Conservation (phyloP, 345 rosid species). For the Heritiera fomes region DNA sequence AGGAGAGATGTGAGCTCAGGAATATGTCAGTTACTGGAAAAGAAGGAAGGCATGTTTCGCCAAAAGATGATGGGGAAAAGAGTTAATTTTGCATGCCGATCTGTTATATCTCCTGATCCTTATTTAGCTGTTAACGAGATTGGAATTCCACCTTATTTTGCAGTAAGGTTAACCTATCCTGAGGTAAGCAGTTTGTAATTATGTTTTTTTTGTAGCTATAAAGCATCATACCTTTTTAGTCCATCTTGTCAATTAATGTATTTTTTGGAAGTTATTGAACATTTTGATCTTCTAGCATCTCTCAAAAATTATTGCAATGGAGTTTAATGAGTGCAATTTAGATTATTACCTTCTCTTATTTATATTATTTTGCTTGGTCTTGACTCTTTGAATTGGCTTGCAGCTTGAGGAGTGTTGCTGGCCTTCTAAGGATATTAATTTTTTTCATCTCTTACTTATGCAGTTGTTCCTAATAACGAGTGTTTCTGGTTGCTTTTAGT, state of each 20-base stretch:
- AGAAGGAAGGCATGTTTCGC: conserved; percentile 93
- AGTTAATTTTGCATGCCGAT: conserved; percentile 94
- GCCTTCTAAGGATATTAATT: neutral
- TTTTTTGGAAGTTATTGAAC: neutral
- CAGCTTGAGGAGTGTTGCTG: neutral
- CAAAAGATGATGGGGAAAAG: conserved; percentile 99
- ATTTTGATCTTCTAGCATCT: conserved; percentile 1
- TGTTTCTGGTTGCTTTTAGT: neutral
- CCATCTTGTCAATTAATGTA: neutral
- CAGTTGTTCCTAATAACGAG: neutral
- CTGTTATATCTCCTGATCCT: conserved; percentile 99
- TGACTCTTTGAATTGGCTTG: neutral
- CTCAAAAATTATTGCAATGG: neutral
- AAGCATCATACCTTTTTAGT: neutral
- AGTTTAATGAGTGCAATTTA: conserved; percentile 7
- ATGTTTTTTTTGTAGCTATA: neutral
- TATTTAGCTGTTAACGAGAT: conserved; percentile 95
- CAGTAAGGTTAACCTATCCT: conserved; percentile 82
- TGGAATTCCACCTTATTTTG: conserved; percentile 95
- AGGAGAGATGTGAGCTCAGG: conserved; percentile 65
- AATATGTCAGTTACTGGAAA: conserved; percentile 91
- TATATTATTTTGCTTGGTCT: neutral
- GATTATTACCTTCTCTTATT: neutral
- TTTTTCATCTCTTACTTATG: neutral
- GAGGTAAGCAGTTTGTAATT: conserved; percentile 52